Conservation (phyloP, 1,284 basidiomycete species). For the Ganoderma lingzhi region DNA sequence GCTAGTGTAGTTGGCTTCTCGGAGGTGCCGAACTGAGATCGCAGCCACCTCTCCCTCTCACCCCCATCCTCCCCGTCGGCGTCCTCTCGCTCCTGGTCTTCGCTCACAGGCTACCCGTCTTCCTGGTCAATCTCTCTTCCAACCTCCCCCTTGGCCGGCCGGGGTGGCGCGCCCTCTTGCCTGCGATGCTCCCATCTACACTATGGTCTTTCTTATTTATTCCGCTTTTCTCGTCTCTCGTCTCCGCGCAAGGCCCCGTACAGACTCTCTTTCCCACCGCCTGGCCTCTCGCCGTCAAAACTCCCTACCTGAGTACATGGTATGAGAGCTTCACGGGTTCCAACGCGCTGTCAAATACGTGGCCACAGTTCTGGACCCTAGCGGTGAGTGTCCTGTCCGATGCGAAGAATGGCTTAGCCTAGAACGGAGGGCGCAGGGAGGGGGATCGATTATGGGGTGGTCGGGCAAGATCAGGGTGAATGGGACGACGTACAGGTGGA, state of each 20-base stretch:
- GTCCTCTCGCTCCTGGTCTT: neutral
- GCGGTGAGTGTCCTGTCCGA: neutral
- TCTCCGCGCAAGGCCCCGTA: slow-evolving; percentile 18
- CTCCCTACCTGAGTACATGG: slow-evolving; percentile 31
- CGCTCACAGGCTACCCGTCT: neutral
- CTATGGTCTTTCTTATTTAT: slow-evolving; percentile 23
- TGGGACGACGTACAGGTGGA: slow-evolving; percentile 31
- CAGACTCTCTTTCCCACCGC: slow-evolving; percentile 26
- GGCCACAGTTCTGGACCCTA: slow-evolving; percentile 22
- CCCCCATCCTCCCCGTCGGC: neutral
- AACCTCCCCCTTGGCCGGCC: slow-evolving; percentile 8
- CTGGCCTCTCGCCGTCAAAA: slow-evolving; percentile 25
- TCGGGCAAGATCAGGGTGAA: slow-evolving; percentile 35
- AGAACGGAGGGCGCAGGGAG: slow-evolving; percentile 1
- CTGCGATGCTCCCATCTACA: slow-evolving; percentile 14
- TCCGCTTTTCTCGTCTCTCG: slow-evolving; percentile 20
- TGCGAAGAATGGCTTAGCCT: no score
- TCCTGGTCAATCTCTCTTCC: slow-evolving; percentile 26
- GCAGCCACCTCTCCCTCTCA: neutral
- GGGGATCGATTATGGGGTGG: slow-evolving; percentile 21
- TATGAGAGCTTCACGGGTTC: slow-evolving; percentile 4
- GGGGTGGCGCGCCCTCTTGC: slow-evolving; percentile 8
- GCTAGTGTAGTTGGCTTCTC: neutral
- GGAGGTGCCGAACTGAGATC: neutral
- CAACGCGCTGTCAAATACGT: slow-evolving; percentile 1